These are phyloP conservation scores for Pyracantha coccinea DNA, from an alignment of 331 rosid genomes.

Conservation along the genomic window DNA sequence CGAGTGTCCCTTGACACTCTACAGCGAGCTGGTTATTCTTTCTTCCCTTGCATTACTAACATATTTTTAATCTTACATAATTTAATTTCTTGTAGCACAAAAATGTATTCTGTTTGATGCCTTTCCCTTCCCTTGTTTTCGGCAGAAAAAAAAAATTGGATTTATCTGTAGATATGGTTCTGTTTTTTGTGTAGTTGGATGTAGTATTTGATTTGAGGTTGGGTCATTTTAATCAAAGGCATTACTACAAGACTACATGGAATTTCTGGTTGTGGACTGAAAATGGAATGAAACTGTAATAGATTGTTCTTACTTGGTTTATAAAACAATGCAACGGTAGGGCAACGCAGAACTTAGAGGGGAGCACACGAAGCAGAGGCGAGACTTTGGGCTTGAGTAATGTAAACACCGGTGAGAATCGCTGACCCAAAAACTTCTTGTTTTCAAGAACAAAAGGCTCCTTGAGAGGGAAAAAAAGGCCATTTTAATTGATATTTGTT, in stretches of 20 bases:
- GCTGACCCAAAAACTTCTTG: background rate
- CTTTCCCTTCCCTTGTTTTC: background rate
- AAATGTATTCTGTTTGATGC: background rate
- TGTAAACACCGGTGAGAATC: slow-evolving; percentile 10
- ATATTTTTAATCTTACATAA: background rate
- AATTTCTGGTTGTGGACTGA: background rate
- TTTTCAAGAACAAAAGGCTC: background rate
- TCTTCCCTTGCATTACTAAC: no score
- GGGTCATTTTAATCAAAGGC: background rate
- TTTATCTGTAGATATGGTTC: background rate
- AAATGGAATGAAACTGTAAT: background rate
- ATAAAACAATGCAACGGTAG: background rate
- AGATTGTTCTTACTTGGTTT: background rate
- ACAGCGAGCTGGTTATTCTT: no score
- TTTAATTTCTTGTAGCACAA: background rate
- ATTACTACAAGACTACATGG: background rate
- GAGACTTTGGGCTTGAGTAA: slow-evolving; percentile 1
- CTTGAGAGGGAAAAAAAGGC: background rate
- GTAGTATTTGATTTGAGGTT: background rate
- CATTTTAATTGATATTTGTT: background rate
- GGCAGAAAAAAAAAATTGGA: background rate
- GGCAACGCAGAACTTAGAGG: background rate
- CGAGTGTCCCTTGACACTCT: no score
- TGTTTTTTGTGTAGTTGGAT: background rate
- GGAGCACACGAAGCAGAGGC: background rate